Evolutionary conservation across 78 protist genomes (phyloP), one percentile per base, ranked within the genome.

Genomic region (Dictyostelium purpureum): DNA sequence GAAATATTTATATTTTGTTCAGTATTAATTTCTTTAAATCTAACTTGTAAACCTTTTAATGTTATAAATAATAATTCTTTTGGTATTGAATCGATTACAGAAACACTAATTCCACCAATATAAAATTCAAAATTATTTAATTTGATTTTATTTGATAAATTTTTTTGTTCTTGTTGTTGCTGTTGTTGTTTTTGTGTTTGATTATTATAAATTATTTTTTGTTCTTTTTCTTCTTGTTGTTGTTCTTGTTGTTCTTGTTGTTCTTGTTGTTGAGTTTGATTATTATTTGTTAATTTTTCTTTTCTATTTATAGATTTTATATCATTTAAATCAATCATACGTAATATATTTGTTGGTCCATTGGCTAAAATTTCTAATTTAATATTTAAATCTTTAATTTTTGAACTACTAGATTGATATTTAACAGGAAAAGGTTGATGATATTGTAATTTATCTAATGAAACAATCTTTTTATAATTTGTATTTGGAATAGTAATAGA

Each of bases 311-410:
- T 42, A 21, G 76, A 35, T n/a, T 69, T 42, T 5, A 21, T 18
- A 42, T 69, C 52, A 42, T 85, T 73, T 38, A 70, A 21, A 85
- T 85, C 92, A 5, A 56, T 45, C n/a, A 85, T 19, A 18, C 82
- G 26, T 24, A 85, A 31, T 31, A 85, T 51, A 73, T 85, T 73
- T 14, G 92, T 74, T n/a, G 92, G 80, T 21, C 92, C 92, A 73
- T 85, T 70, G 7, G 82, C 92, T 18, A 75, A 31, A 6, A 75
- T 51, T 51, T 75, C 81, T 47, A 75, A 75, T 51, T 35, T 26
- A 21, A 75, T 51, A 51, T 35, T 52, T 19, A 51, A 75, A 16
- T 54, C 28, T 71, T 71, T 38, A n/a, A n/a, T n/a, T 28, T 31
- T 31, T 4, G 42, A 28, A 11, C 16, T 2, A 12, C 18, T 52